Evolutionary conservation across 2,329 filamentous ascomycete genomes (phyloP).

Genomic region (Penicillium psychrosexuale): DNA sequence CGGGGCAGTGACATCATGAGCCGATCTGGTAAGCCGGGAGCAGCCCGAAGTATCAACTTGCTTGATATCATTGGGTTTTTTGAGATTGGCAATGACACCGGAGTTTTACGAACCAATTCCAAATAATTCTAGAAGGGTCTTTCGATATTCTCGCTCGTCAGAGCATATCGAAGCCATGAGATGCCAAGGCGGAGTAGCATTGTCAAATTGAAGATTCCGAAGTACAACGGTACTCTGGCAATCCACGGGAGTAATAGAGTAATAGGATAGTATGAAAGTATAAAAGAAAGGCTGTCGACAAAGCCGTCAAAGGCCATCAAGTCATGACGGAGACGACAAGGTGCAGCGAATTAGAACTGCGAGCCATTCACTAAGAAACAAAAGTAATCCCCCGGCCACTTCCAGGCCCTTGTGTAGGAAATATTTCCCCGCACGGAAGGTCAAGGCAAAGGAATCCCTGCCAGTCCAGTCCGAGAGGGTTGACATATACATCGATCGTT

Average conservation of each 20-base stretch:
- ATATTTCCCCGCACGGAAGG: background rate
- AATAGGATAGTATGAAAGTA: background rate
- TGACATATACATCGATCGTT: conserved; percentile 11
- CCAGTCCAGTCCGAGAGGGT: background rate
- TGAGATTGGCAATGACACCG: background rate
- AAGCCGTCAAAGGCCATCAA: background rate
- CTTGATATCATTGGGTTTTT: too few relatives aligned
- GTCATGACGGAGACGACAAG: background rate
- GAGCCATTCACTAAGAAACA: conserved; percentile 13
- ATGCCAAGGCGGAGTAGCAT: background rate
- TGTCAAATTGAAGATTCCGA: background rate
- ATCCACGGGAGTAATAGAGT: background rate
- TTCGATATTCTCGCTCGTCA: background rate
- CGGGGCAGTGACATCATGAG: conserved; percentile 22
- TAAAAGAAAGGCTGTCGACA: background rate
- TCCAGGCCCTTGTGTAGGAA: too few relatives aligned
- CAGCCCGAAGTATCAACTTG: background rate
- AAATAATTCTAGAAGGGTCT: background rate
- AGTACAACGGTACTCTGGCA: too few relatives aligned
- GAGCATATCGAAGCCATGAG: background rate
- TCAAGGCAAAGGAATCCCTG: background rate
- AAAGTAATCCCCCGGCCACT: background rate
- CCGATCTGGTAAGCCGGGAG: background rate
- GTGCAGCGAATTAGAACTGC: background rate
- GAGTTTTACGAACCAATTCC: too few relatives aligned